These are phyloP conservation scores for Sphagnum contortum DNA, from an alignment of 225 moss, liverwort and hornwort species.

Conservation along the genomic window DNA sequence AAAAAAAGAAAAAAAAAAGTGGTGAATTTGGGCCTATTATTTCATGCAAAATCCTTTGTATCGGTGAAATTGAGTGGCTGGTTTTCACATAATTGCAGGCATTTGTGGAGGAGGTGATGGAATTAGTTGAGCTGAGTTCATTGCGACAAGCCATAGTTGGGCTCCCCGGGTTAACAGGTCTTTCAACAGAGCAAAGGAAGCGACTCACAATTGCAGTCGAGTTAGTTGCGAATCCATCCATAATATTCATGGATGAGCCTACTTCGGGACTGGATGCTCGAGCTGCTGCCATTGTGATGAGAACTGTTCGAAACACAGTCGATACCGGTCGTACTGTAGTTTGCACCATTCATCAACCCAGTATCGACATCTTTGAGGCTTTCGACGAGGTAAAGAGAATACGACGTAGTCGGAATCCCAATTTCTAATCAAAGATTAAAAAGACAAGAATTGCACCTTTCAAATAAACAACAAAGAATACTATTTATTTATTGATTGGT, in stretches of 20 bases:
- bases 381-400: slow-evolving; percentile 56
- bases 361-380: slow-evolving; percentile 94
- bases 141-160: slow-evolving; percentile 68
- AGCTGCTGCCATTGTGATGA: slow-evolving; percentile 96
- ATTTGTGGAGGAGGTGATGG: slow-evolving; percentile 88
- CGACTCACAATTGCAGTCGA: slow-evolving; percentile 69
- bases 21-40: no score
- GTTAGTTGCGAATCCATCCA: slow-evolving; percentile 69
- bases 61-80: no score
- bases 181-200: slow-evolving; percentile 85
- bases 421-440: no score
- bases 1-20: background rate
- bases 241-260: slow-evolving; percentile 98
- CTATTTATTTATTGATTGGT: no score
- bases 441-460: no score
- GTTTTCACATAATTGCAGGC: slow-evolving; percentile 24
- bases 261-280: slow-evolving; percentile 91
- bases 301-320: slow-evolving; percentile 82
- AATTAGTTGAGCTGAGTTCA: slow-evolving; percentile 70
- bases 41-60: no score
- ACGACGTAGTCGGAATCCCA: no score
- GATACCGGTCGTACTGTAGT: slow-evolving; percentile 78
- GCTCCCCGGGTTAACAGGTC: slow-evolving; percentile 66
- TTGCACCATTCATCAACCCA: slow-evolving; percentile 95
- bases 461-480: no score